Conservation (phyloP, 148 eudicot species). For the Oxyria digyna region DNA sequence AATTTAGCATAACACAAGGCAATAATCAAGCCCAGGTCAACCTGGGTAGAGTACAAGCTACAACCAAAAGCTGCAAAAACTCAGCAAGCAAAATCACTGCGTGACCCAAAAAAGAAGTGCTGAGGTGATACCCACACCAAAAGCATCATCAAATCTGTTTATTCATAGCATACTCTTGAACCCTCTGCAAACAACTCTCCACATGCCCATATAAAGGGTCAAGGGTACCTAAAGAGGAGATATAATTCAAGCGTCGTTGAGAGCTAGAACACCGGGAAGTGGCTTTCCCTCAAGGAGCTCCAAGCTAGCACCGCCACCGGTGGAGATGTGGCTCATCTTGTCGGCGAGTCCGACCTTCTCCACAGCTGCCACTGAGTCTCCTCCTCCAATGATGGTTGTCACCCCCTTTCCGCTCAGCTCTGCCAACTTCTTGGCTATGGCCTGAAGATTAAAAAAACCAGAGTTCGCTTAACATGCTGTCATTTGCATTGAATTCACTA, state of each 20-base stretch:
- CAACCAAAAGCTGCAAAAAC: constrained; percentile 6
- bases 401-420: constrained; percentile 77
- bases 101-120: neutral
- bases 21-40: neutral
- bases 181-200: neutral
- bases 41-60: neutral
- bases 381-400: constrained; percentile 89
- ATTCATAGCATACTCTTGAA: neutral
- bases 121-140: neutral
- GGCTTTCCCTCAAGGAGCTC: constrained; percentile 84
- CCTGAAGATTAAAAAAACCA: constrained; percentile 23
- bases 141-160: neutral
- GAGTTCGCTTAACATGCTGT: neutral
- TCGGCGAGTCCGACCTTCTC: constrained; percentile 91
- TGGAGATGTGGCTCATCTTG: constrained; percentile 95
- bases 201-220: neutral
- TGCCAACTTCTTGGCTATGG: constrained; percentile 73
- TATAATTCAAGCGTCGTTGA: constrained; percentile 37
- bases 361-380: constrained; percentile 88
- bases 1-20: neutral
- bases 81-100: constrained; percentile 2
- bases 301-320: constrained; percentile 97
- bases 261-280: constrained; percentile 84
- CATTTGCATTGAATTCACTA: neutral
- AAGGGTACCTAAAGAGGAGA: constrained; percentile 1